Conservation (phyloP, 73 alveolate genomes). For the Paramecium caudatum region DNA sequence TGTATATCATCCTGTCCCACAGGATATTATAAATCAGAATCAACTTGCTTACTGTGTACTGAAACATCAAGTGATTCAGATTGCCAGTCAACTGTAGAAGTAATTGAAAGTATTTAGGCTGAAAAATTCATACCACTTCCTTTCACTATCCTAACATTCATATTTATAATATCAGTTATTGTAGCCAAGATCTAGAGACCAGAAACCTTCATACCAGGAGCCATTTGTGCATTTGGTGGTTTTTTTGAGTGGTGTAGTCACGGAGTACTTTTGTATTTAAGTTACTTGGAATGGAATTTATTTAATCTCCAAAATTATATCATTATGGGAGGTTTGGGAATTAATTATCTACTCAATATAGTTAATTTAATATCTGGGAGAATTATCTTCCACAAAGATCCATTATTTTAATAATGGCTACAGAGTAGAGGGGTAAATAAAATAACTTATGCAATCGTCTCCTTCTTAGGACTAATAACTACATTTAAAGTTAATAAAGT, state of each 20-base stretch:
- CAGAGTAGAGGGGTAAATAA: neutral
- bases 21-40: neutral
- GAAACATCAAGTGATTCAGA: neutral
- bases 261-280: neutral
- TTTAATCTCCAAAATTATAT: neutral
- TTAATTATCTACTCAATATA: neutral
- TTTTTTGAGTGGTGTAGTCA: constrained; percentile 40
- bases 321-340: constrained; percentile 21
- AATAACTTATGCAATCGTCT: neutral
- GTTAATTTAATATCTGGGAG: neutral
- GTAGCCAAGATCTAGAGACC: constrained; percentile 12
- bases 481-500: neutral
- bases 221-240: neutral
- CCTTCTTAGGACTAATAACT: neutral
- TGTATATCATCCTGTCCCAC: constrained; percentile 18
- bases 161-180: neutral
- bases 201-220: constrained; percentile 22
- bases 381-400: neutral
- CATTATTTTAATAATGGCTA: neutral
- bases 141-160: neutral
- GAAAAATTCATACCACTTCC: constrained; percentile 4
- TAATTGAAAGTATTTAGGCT: neutral
- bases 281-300: neutral
- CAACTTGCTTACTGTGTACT: constrained; percentile 1
- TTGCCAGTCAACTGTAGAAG: neutral